Base-by-base conservation (phyloP, 2,329 filamentous ascomycete genomes). In the Exophiala viscosa region DNA sequence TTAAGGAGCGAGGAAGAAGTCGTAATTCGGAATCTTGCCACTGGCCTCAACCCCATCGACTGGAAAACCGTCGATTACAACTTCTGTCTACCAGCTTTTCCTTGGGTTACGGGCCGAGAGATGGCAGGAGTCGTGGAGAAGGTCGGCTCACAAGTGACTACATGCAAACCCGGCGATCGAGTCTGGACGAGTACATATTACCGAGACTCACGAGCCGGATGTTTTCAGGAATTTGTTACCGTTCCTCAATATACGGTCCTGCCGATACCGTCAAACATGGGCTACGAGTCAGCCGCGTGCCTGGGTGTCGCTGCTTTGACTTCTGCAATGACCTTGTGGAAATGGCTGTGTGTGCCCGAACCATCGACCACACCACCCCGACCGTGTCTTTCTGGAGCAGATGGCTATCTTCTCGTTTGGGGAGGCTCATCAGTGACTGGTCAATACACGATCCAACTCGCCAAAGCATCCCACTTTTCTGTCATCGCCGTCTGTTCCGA, bases 161-260 rank as follows among this genome's bases (percentile, higher is more conserved):
- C 43, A 8, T 58, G 66, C 20, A 57, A 59, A 14, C 48, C 58
- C n/a, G 66, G 66, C 9, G 64, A 69, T 31, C 55, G 47, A 9
- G 66, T 67, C 5, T 68, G 66, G 69, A 71, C 65, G 32, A 71
- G 70, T 55, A 73, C 69, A 44, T 73, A 75, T 57, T 75, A 75
- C 55, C 64, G 67, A 40, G 71, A 75, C 47, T 56, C 67, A 5
- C 64, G 71, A 40, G 70, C 72, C 32, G 72, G 71, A 20, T 73
- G 70, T 54, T 75, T 73, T 55, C 72, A 75, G 58, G 63, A 74
- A 36, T 69, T 64, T 47, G 70, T 73, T 13, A 67, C 70, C n/a
- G 70, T 72, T 1, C 70, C 70, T 5, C 60, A 66, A 32, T 70
- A 73, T 48, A 74, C 71, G 5, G 70, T 73, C n/a, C 62, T 67